These are phyloP conservation scores for Klebsormidium nitens DNA, from an alignment of 139 green algal genomes.

Conservation along the genomic window DNA sequence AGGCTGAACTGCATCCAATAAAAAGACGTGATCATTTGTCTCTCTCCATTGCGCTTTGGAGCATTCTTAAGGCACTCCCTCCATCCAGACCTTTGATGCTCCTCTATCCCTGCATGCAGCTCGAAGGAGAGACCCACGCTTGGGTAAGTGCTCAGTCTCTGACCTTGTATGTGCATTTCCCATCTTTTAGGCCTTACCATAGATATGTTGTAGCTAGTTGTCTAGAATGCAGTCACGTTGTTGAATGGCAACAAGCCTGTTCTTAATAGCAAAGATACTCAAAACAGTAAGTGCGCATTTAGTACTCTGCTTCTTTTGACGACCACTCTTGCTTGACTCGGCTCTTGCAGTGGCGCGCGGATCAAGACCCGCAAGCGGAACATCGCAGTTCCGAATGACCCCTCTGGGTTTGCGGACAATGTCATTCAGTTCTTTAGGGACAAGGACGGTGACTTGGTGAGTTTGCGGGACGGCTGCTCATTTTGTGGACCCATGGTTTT, in stretches of 20 bases:
- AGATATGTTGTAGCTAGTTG: background rate
- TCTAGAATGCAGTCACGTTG: background rate
- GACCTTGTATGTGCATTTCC: background rate
- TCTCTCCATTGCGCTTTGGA: constrained; percentile 1
- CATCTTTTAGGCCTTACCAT: background rate
- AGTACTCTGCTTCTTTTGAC: background rate
- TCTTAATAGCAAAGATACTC: no score
- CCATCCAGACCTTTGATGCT: no score
- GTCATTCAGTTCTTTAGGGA: constrained; percentile 79
- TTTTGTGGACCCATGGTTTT: background rate
- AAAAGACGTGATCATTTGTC: no score
- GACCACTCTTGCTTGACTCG: background rate
- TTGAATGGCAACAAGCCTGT: background rate
- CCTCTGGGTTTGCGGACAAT: constrained; percentile 82
- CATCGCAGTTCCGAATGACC: constrained; percentile 89
- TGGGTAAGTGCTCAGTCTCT: constrained; percentile 20
- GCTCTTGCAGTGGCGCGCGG: constrained; percentile 31
- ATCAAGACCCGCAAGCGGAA: constrained; percentile 96
- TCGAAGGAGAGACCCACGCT: constrained; percentile 40
- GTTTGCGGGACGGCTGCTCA: background rate
- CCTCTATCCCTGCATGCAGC: constrained; percentile 17
- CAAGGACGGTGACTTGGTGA: constrained; percentile 48
- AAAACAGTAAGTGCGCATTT: no score
- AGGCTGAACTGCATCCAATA: background rate
- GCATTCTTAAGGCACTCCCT: no score